Evolutionary conservation across 148 eudicot genomes (phyloP), one percentile per base, ranked within the genome.

Genomic region (Fagopyrum esculentum): DNA sequence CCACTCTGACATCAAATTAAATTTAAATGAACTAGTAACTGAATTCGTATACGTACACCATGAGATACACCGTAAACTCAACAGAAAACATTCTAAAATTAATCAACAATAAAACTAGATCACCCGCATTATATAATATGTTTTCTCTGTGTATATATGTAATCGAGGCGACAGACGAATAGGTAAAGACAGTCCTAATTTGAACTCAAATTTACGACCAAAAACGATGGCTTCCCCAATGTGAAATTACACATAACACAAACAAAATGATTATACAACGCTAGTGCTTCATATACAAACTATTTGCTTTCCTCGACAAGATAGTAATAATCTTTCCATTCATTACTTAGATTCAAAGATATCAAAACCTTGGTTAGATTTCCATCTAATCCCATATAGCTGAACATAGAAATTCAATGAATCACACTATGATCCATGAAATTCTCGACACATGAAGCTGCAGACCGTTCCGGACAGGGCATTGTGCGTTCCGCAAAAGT

Each of bases 361-460:
- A 66, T 66, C 71, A 66, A 66, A 66, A 66, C 71, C 71, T 66
- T 66, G 45, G 71, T 66, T 66, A 66, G 71, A 66, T 40, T 71
- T 49, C 5, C 55, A 71, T 71, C 74, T 49, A 71, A 71, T 71
- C 43, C 74, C 74, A 71, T 71, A 47, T 11, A 1, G 40, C 74
- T 17, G 3, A 71, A 17, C 54, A 46, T 45, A 49, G 54, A 71
- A 71, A 71, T n/a, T 71, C 74, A 71, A 45, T 50, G 73, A 70
- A n/a, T 70, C 73, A 45, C 51, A 15, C 55, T 19, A 46, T 29
- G 30, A 19, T 48, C 74, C 74, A 17, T 9, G 16, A 45, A 46
- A 45, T 5, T 30, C 74, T 15, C 9, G 46, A 66, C 16, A 45
- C 47, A 40, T 66, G 71, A 7, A 26, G 71, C 71, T 40, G 9